Conservation (phyloP, 2,329 filamentous ascomycete genomes). For the Sporothrix pallida region DNA sequence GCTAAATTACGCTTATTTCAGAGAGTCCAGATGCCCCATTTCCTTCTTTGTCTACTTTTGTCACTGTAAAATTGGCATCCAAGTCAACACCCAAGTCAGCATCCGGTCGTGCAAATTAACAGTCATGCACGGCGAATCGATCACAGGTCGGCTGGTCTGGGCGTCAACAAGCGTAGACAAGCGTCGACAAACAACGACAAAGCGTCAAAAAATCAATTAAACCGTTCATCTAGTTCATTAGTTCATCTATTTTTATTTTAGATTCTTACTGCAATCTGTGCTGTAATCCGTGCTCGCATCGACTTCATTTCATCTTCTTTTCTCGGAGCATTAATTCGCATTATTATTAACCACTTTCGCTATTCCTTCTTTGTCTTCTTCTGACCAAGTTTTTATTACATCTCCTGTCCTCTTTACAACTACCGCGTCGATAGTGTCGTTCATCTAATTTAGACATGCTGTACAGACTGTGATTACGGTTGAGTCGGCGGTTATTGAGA, state of each 20-base stretch:
- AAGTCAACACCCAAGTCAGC: no score
- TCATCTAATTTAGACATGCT: not conserved
- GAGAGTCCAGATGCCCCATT: not conserved
- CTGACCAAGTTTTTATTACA: no score
- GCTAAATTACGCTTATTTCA: conserved; percentile 15
- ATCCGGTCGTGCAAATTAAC: not conserved
- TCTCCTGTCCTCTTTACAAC: not conserved
- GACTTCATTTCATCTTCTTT: not conserved
- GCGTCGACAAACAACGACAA: no score
- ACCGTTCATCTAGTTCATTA: not conserved
- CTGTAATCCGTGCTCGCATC: not conserved
- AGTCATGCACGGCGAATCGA: conserved; percentile 14
- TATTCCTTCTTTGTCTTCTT: not conserved
- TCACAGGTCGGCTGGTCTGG: no score
- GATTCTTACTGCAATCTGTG: no score
- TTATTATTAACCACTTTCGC: conserved; percentile 7
- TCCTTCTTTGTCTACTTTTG: not conserved
- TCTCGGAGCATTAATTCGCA: not conserved
- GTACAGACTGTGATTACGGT: not conserved
- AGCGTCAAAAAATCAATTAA: no score
- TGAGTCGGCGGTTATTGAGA: no score
- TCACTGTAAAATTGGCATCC: not conserved
- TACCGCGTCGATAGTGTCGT: not conserved
- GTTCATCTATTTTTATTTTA: not conserved
- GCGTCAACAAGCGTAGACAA: no score